These are phyloP conservation scores for Clohesyomyces aquaticus DNA, from an alignment of 495 filamentous ascomycete genomes.

Conservation along the genomic window DNA sequence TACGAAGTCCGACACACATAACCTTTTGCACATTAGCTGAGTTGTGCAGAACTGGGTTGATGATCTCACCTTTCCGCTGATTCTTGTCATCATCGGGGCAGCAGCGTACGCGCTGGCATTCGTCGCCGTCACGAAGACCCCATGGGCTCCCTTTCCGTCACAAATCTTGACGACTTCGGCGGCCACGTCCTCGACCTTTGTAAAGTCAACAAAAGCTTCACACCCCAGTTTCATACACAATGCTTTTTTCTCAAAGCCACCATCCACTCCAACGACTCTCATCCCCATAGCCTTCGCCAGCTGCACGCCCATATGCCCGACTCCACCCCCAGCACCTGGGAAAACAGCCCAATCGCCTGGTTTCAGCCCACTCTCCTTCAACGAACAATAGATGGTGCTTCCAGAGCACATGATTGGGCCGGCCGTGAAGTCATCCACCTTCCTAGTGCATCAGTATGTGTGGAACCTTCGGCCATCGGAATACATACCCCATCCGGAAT, in stretches of 20 bases:
- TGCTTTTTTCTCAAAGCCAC: slow-evolving; percentile 49
- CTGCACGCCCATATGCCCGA: slow-evolving; percentile 49
- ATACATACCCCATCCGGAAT: slow-evolving; percentile 52
- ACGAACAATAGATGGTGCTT: slow-evolving; percentile 46
- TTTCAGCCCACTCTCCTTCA: slow-evolving; percentile 47
- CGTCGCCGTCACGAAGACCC: slow-evolving; percentile 56
- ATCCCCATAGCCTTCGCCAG: slow-evolving; percentile 56
- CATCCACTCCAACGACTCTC: slow-evolving; percentile 58
- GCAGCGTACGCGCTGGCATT: slow-evolving; percentile 50
- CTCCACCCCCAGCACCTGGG: slow-evolving; percentile 49
- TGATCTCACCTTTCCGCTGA: slow-evolving; percentile 50
- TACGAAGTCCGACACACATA: slow-evolving; percentile 52
- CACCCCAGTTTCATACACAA: slow-evolving; percentile 55
- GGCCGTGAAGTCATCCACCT: slow-evolving; percentile 48
- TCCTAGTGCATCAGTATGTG: too few species aligned
- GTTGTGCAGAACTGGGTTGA: too few species aligned
- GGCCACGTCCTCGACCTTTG: slow-evolving; percentile 45
- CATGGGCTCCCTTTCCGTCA: slow-evolving; percentile 55
- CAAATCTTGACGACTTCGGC: slow-evolving; percentile 50
- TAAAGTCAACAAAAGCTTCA: slow-evolving; percentile 58
- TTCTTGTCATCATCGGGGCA: slow-evolving; percentile 44
- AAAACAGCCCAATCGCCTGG: slow-evolving; percentile 51
- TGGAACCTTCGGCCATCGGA: too few species aligned
- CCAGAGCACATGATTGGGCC: slow-evolving; percentile 53
- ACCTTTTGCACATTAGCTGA: too few species aligned